Evolutionary conservation across 2,329 filamentous ascomycete species (phyloP).

Genomic region (Trichophyton equinum): DNA sequence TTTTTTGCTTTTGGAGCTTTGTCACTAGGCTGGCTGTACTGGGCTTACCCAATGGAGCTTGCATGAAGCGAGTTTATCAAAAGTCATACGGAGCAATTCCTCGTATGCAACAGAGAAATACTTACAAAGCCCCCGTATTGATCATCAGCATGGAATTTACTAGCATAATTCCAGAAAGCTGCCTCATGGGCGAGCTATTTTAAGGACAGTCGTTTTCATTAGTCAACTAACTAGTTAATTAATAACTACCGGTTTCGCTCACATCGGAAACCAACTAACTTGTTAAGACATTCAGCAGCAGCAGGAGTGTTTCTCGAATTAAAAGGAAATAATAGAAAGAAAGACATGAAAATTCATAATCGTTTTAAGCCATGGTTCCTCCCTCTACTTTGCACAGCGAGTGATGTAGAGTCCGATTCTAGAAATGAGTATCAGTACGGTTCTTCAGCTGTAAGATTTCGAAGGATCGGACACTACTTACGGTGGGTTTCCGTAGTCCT

Average conservation of each 20-base stretch:
- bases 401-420: slow-evolving; percentile 32
- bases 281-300: background rate
- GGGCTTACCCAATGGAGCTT: no score
- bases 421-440: background rate
- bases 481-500: slow-evolving; percentile 48
- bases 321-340: background rate
- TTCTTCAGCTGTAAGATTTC: background rate
- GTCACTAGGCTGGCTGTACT: no score
- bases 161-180: background rate
- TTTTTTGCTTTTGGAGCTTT: no score
- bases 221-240: background rate
- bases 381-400: slow-evolving; percentile 14
- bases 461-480: slow-evolving; percentile 18
- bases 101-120: no score
- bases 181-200: background rate
- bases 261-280: background rate
- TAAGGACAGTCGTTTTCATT: background rate
- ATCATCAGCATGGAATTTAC: background rate
- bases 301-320: background rate
- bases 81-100: no score
- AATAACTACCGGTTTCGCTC: background rate
- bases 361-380: background rate
- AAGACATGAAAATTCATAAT: background rate
- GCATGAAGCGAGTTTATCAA: no score
- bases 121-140: background rate